phyloP scores from a whole-genome alignment of 176 grass and related monocot genomes.

The Eremochloa ophiuroides region DNA sequence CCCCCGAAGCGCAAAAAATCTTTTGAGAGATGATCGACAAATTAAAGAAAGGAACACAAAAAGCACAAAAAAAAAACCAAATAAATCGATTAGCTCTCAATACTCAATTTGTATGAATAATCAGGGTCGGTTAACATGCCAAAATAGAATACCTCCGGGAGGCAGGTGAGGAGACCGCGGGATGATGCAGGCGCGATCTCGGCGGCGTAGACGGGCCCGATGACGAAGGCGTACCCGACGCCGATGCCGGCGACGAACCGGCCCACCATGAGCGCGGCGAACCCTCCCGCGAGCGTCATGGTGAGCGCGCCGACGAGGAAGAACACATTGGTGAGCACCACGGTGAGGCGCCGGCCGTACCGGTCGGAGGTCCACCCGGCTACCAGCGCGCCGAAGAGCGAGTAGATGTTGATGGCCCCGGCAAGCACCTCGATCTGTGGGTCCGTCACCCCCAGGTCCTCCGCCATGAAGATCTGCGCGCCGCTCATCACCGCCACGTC shows the following conservation, averaged over 20 bases:
- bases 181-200: slow-evolving; percentile 65
- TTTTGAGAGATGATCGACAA: no score
- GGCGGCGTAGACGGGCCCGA: slow-evolving; percentile 61
- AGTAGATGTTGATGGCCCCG: slow-evolving; percentile 62
- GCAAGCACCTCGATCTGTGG: slow-evolving; percentile 70
- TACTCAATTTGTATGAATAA: no score
- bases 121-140: no score
- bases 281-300: slow-evolving; percentile 42
- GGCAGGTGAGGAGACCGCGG: slow-evolving; percentile 54
- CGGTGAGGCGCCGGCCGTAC: slow-evolving; percentile 49
- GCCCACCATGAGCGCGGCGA: slow-evolving; percentile 37
- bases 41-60: no score
- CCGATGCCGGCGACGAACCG: slow-evolving; percentile 56
- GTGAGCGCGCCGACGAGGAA: slow-evolving; percentile 59
- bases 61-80: no score
- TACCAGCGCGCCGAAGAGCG: slow-evolving; percentile 61
- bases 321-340: slow-evolving; percentile 54
- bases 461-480: slow-evolving; percentile 68
- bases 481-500: slow-evolving; percentile 74
- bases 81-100: no score
- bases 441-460: slow-evolving; percentile 62
- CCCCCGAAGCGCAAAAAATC: neutral
- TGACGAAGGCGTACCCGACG: slow-evolving; percentile 62
- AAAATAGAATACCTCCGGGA: no score
- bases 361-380: slow-evolving; percentile 70